Base-by-base conservation (phyloP, 2,329 filamentous ascomycete species). In the Lecanicillium sp. region DNA sequence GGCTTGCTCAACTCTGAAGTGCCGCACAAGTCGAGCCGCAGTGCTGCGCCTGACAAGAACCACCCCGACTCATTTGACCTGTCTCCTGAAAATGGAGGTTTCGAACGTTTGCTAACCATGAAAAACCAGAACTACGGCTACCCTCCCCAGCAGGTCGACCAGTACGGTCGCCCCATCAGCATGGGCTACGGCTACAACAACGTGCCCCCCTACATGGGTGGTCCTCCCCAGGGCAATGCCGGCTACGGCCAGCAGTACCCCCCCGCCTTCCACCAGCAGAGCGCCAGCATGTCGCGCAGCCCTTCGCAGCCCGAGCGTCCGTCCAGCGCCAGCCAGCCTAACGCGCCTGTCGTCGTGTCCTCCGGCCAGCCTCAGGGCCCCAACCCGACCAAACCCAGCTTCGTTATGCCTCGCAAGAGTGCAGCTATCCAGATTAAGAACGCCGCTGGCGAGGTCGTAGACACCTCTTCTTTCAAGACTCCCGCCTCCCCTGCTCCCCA, bases 341-440 rank as follows among this genome's bases (percentile, higher is more conserved):
- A 70, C 67, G 65, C 83, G 67, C 71, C 81, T 60, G 81, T 66
- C 63, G 75, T 71, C 51, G 78, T 83, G 27, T 78, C 81, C n/a
- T 79, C 81, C 29, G 79, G 79, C 53, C 45, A 26, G 17, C 75
- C 77, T 5, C 71, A 79, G 3, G 77, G 80, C 55, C 82, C 84
- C 44, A 53, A 63, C 39, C 66, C 67, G 2, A 59, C 65, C 2
- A 62, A 77, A 66, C 67, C 69, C 12, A 68, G 66, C 32, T 77
- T 78, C 50, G 63, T 70, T 62, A 79, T 74, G 58, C 71, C 70
- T 17, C 74, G 73, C 63, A 87, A 85, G 73, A 89, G 80, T 66
- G 83, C 82, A 40, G 83, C 85, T 1, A 86, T 96, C 55, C 75
- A 83, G 41, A 95, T 96, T 73, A 94, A 89, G 74, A 87, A 89